Conservation (phyloP, 192 early-diverging fungal species). For the Coemansia sp. region DNA sequence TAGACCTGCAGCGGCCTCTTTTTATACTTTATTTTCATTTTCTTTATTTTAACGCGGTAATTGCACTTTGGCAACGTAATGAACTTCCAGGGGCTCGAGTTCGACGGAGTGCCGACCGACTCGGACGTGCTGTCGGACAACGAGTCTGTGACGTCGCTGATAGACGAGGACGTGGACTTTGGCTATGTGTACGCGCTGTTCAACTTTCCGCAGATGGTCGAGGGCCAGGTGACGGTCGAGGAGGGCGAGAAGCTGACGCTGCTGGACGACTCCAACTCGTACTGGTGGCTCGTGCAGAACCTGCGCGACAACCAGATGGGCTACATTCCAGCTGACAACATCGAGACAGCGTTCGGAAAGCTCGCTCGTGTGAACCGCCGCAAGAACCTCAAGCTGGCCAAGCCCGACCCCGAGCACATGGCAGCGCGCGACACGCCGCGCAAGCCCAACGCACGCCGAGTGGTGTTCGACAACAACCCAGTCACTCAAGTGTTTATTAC, state of each 20-base stretch:
- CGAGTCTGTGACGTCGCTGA: slow-evolving; percentile 37
- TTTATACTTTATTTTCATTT: not conserved
- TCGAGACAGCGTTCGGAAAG: slow-evolving; percentile 62
- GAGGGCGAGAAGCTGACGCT: slow-evolving; percentile 71
- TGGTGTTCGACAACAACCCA: too few species aligned
- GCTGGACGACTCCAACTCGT: slow-evolving; percentile 74
- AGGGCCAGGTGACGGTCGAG: slow-evolving; percentile 72
- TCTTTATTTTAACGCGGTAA: not conserved
- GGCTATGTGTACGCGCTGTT: slow-evolving; percentile 41
- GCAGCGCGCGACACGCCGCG: slow-evolving; percentile 10
- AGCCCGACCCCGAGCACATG: slow-evolving; percentile 44
- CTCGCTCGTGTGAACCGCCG: slow-evolving; percentile 68
- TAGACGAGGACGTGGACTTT: slow-evolving; percentile 62
- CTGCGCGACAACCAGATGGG: slow-evolving; percentile 65
- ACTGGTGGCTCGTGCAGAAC: slow-evolving; percentile 69
- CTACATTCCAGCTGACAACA: slow-evolving; percentile 77
- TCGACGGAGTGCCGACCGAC: not conserved
- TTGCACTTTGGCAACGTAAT: not conserved
- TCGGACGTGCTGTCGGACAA: slow-evolving; percentile 18
- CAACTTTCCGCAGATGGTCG: slow-evolving; percentile 74
- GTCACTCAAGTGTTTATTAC: too few species aligned
- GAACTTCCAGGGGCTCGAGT: not conserved
- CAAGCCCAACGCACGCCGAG: too few species aligned
- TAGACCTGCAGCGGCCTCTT: not conserved
- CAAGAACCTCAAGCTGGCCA: slow-evolving; percentile 59